phyloP scores from a whole-genome alignment of 129 eudicot genomes.

The Centrapalus pauciflorus region DNA sequence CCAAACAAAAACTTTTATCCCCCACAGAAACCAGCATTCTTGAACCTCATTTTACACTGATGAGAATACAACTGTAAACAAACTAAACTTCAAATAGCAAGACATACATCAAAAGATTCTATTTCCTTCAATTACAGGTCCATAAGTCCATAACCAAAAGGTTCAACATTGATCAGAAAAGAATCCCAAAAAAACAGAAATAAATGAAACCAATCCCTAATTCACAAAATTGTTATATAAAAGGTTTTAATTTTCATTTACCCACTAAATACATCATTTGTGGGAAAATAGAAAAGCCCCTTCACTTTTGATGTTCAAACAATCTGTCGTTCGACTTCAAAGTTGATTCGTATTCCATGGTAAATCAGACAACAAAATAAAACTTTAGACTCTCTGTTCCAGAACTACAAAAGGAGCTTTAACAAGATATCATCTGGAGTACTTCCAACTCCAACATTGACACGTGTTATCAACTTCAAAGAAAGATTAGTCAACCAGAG shows the following conservation, averaged over 20 bases:
- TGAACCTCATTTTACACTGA: slow-evolving; percentile 6
- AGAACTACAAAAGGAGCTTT: background rate
- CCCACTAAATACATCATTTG: background rate
- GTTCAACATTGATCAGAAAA: background rate
- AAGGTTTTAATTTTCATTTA: background rate
- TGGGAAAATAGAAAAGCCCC: background rate
- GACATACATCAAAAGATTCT: background rate
- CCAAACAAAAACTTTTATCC: slow-evolving; percentile 10
- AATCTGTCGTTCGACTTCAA: background rate
- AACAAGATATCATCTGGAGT: background rate
- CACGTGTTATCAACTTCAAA: background rate
- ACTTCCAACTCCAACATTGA: background rate
- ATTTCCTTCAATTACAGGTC: background rate
- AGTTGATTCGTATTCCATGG: background rate
- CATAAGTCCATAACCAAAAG: background rate
- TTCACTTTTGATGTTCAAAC: too few species aligned
- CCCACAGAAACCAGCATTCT: slow-evolving; percentile 7
- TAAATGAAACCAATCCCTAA: background rate
- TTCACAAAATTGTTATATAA: background rate
- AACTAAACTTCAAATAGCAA: background rate
- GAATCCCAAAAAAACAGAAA: background rate
- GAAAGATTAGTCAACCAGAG: background rate
- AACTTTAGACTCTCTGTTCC: background rate
- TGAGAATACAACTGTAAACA: background rate
- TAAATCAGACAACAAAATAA: background rate